A percentile compares a stretch with the other conserved stretches of the same genome.
Conservation (phyloP, 441 rosid species). For the Bruguiera hainesii region DNA sequence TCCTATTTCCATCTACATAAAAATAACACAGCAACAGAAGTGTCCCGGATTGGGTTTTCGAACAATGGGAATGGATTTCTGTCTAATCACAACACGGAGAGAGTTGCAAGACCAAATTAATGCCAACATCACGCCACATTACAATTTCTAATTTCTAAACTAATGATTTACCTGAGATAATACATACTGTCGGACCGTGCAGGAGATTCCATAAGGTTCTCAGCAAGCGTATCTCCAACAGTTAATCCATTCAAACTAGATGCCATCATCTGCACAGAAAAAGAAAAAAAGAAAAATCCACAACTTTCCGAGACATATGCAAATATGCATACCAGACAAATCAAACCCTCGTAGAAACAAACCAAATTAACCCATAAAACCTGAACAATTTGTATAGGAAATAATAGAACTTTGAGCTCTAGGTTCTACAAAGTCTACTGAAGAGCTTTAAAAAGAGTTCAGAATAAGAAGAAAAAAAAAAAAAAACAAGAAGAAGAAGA, state of each 20-base stretch:
- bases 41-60: too few relatives aligned
- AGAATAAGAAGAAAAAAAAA: background rate
- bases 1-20: too few relatives aligned
- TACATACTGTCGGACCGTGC: slow-evolving; percentile 62
- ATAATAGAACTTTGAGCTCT: background rate
- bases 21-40: too few relatives aligned
- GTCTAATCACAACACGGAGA: background rate
- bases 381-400: too few relatives aligned
- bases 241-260: slow-evolving; percentile 95
- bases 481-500: background rate
- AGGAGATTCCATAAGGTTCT: slow-evolving; percentile 83
- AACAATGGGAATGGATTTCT: too few relatives aligned
- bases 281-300: background rate
- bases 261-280: slow-evolving; percentile 73
- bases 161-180: slow-evolving; percentile 42
- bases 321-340: background rate
- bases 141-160: background rate
- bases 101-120: background rate
- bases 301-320: slow-evolving; percentile 3
- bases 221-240: slow-evolving; percentile 81
- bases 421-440: background rate
- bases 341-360: background rate
- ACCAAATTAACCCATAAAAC: background rate
- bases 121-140: background rate
- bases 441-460: background rate